phyloP scores from a whole-genome alignment of 2,329 filamentous ascomycete species.

The Cylindrodendrum hubeiense region DNA sequence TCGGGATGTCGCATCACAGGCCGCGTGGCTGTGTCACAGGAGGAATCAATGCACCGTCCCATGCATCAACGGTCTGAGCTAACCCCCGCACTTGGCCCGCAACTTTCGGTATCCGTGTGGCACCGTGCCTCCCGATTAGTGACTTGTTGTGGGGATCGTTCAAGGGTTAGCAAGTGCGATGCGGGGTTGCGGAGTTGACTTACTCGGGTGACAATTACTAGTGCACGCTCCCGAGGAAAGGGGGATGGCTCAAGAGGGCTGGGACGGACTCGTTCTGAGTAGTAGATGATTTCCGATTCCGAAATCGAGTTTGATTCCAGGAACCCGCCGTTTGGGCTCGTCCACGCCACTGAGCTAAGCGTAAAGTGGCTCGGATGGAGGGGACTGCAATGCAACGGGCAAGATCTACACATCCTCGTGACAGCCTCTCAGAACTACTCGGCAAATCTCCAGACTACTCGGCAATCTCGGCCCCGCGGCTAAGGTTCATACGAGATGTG shows the following conservation, averaged over 20 bases:
- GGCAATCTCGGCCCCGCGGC: not conserved
- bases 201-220: not conserved
- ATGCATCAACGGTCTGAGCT: no score
- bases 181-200: not conserved
- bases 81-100: not conserved
- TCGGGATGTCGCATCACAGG: no score
- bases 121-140: not conserved
- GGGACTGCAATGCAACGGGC: not conserved
- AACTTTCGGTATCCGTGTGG: not conserved
- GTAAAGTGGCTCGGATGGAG: not conserved
- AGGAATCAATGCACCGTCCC: no score
- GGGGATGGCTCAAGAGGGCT: not conserved
- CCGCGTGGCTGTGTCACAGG: no score
- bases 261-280: not conserved
- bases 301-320: not conserved
- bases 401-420: not conserved
- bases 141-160: not conserved
- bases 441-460: not conserved
- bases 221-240: not conserved
- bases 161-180: not conserved
- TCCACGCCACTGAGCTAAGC: not conserved
- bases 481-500: not conserved
- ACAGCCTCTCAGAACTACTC: not conserved
- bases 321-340: not conserved
- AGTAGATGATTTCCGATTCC: not conserved